Conservation (phyloP, 2,329 filamentous ascomycete genomes). For the Penicillium sp. region DNA sequence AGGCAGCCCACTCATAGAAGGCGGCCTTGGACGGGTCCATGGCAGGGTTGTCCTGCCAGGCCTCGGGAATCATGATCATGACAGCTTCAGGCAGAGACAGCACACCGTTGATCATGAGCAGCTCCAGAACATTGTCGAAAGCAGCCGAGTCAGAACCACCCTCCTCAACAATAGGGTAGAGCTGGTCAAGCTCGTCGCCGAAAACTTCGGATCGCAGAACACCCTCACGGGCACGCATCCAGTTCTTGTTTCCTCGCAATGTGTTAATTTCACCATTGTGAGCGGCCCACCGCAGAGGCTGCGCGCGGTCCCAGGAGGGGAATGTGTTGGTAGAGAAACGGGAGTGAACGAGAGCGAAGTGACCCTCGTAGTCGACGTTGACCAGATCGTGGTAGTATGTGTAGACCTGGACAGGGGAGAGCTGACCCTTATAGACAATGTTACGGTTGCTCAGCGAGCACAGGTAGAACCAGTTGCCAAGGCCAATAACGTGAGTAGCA, state of each 20-base stretch:
- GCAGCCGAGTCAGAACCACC: conserved; percentile 96
- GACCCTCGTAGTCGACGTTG: conserved; percentile 94
- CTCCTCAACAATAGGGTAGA: conserved; percentile 96
- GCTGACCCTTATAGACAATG: conserved; percentile 98
- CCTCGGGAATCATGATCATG: conserved; percentile 98
- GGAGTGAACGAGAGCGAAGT: conserved; percentile 96
- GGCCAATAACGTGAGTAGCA: conserved; percentile 89
- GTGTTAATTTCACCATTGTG: conserved; percentile 99
- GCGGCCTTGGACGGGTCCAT: conserved; percentile 96
- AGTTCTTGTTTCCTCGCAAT: conserved; percentile 97
- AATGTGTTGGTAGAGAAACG: conserved; percentile 99
- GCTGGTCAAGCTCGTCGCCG: conserved; percentile 84
- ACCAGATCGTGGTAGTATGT: conserved; percentile 97
- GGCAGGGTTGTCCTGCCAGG: conserved; percentile 89
- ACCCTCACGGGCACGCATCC: conserved; percentile 97
- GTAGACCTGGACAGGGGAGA: conserved; percentile 93
- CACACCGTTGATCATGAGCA: conserved; percentile 93
- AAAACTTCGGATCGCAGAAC: conserved; percentile 93
- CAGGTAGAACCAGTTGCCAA: conserved; percentile 98
- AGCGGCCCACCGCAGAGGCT: conserved; percentile 93
- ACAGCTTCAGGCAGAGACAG: conserved; percentile 93
- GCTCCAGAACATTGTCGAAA: conserved; percentile 94
- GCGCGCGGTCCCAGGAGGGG: conserved; percentile 96
- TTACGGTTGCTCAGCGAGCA: conserved; percentile 97
- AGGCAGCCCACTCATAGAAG: conserved; percentile 98